Conservation (phyloP, 495 filamentous ascomycete genomes). For the Filosporella fistucella region DNA sequence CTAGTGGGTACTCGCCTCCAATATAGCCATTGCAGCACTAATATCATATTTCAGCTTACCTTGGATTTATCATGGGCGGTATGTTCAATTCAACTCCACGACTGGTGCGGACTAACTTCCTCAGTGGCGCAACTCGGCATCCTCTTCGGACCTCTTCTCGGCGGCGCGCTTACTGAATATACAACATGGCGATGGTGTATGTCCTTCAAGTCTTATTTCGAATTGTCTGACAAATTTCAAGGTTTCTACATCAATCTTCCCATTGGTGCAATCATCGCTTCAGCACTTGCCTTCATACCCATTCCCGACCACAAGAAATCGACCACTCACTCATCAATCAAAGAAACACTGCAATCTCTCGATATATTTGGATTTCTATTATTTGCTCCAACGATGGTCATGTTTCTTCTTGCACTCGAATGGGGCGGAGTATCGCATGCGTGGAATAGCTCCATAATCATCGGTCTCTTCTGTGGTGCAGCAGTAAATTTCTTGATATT, state of each 20-base stretch:
- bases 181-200: constrained; percentile 42
- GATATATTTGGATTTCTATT: constrained; percentile 44
- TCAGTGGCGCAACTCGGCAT: constrained; percentile 40
- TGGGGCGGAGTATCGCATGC: constrained; percentile 36
- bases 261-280: constrained; percentile 42
- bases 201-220: not conserved
- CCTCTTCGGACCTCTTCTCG: constrained; percentile 48
- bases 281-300: constrained; percentile 39
- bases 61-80: constrained; percentile 42
- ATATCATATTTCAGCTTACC: constrained; percentile 54
- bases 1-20: constrained; percentile 34
- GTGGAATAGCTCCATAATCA: constrained; percentile 34
- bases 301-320: constrained; percentile 35
- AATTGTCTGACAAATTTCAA: not conserved
- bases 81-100: not conserved
- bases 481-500: constrained; percentile 35
- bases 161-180: constrained; percentile 60
- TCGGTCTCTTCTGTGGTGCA: constrained; percentile 42
- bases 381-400: constrained; percentile 30
- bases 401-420: constrained; percentile 40
- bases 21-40: not conserved
- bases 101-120: not conserved
- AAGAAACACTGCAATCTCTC: constrained; percentile 31
- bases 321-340: not conserved
- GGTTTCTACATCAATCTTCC: constrained; percentile 65